These are phyloP conservation scores for Auricularia cornea DNA, from an alignment of 768 basidiomycete species.

Conservation along the genomic window DNA sequence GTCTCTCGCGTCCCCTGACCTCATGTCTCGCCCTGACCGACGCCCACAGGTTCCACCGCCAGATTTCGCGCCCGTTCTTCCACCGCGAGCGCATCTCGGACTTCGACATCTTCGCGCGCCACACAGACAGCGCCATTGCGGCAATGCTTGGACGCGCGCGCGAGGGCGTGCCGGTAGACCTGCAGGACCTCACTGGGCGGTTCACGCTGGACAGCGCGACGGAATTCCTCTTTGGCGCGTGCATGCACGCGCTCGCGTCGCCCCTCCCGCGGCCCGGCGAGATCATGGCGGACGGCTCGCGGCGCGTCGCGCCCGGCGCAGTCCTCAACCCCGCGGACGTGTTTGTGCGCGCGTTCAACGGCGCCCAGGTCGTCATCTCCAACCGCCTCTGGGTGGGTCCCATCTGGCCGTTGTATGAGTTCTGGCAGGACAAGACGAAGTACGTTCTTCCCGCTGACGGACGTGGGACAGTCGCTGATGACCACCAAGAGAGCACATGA, in stretches of 20 bases:
- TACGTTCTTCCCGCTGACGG: no score
- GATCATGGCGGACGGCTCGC: background rate
- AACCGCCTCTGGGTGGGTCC: conserved; percentile 32
- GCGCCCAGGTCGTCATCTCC: conserved; percentile 36
- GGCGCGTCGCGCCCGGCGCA: conserved; percentile 10
- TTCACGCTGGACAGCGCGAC: conserved; percentile 63
- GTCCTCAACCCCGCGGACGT: conserved; percentile 32
- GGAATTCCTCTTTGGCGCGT: conserved; percentile 56
- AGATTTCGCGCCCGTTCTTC: conserved; percentile 68
- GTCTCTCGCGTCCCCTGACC: conserved; percentile 5
- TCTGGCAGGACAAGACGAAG: conserved; percentile 40
- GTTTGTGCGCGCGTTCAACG: conserved; percentile 43
- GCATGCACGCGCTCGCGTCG: conserved; percentile 44
- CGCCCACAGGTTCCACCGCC: conserved; percentile 46
- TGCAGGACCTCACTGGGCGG: conserved; percentile 52
- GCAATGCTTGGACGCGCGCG: conserved; percentile 34
- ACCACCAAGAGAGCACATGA: conserved; percentile 28
- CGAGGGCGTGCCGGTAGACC: conserved; percentile 45
- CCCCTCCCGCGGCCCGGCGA: conserved; percentile 41
- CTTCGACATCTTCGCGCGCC: conserved; percentile 53
- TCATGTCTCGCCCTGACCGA: conserved; percentile 15
- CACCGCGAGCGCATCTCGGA: conserved; percentile 49
- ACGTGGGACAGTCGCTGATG: no score
- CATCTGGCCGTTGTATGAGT: conserved; percentile 46
- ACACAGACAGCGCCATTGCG: conserved; percentile 39